Evolutionary conservation across 148 eudicot species (phyloP).

Genomic region (Vaccinium vitisidaea): DNA sequence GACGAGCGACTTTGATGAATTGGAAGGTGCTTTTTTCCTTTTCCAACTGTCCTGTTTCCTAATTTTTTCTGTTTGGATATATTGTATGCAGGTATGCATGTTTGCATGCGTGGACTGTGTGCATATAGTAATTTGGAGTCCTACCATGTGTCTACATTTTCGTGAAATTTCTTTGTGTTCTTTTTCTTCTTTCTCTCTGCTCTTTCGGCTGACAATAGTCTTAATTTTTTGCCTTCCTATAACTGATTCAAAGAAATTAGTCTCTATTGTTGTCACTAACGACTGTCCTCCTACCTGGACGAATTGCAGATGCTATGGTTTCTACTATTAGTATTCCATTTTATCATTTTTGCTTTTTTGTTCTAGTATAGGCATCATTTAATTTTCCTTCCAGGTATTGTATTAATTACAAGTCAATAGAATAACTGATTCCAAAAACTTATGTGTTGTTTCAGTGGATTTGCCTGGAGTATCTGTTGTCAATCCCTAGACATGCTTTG

Average conservation of each 20-base stretch:
- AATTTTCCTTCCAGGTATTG: neutral
- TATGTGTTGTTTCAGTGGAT: slow-evolving; percentile 62
- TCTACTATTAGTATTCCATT: neutral
- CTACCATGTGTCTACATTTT: no score
- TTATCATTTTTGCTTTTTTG: neutral
- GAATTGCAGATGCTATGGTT: slow-evolving; percentile 14
- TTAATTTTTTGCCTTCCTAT: neutral
- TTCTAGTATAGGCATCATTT: neutral
- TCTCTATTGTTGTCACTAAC: neutral
- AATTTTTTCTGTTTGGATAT: slow-evolving; percentile 1
- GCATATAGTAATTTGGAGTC: neutral
- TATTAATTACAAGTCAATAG: slow-evolving; percentile 11
- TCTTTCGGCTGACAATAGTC: neutral
- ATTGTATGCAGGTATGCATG: neutral
- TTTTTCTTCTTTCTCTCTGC: neutral
- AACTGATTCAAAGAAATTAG: neutral
- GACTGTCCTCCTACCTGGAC: neutral
- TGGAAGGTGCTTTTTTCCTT: slow-evolving; percentile 59
- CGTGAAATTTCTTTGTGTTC: neutral
- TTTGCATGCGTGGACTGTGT: neutral
- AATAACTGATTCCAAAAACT: slow-evolving; percentile 12
- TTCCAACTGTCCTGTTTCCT: neutral
- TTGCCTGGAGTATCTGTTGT: slow-evolving; percentile 74
- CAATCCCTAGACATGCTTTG: slow-evolving; percentile 53
- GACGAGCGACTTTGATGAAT: slow-evolving; percentile 75